These are phyloP conservation scores for Lepidium campestre DNA, from an alignment of 441 rosid species.

Conservation along the genomic window DNA sequence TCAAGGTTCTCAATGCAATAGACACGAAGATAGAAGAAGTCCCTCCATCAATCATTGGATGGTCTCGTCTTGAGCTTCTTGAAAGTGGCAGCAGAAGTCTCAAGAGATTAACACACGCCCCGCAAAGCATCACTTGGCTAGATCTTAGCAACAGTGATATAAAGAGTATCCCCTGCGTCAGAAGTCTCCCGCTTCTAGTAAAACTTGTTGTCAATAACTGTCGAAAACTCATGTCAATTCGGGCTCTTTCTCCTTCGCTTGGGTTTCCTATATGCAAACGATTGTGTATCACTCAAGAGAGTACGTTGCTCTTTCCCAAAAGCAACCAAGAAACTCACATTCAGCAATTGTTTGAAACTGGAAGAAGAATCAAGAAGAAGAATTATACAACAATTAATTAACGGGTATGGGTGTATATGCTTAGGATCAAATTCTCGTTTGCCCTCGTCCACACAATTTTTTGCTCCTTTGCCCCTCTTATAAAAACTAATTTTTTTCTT, in stretches of 20 bases:
- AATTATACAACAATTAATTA: not conserved
- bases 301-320: not conserved
- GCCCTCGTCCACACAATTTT: too few species aligned
- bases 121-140: not conserved
- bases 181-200: not conserved
- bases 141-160: not conserved
- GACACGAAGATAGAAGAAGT: not conserved
- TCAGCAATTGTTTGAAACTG: not conserved
- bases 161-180: not conserved
- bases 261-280: not conserved
- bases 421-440: not conserved
- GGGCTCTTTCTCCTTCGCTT: not conserved
- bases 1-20: not conserved
- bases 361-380: not conserved
- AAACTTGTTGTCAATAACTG: not conserved
- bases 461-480: too few species aligned
- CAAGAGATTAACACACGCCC: not conserved
- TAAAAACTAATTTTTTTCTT: too few species aligned
- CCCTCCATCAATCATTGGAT: slow-evolving; percentile 1
- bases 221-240: not conserved
- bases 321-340: not conserved
- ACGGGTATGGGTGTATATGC: not conserved
- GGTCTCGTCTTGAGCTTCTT: not conserved
- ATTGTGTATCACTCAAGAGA: not conserved
- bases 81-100: not conserved